Percentiles rank a stretch among this genome's conserved stretches.
Conservation (phyloP, 73 alveolate genomes). For the Effrenium voratum region DNA sequence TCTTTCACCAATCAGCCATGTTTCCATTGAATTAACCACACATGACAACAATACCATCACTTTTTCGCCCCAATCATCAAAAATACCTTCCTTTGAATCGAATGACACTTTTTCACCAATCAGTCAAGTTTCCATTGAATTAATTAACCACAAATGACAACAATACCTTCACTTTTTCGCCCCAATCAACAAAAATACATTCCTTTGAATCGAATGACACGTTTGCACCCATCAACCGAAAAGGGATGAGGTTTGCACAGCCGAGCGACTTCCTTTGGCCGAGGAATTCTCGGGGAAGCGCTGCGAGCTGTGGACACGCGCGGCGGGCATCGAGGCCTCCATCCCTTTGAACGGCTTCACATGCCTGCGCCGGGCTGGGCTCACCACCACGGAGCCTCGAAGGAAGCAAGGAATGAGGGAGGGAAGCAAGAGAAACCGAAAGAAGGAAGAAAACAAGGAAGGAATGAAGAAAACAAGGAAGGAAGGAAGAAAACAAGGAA, state of each 20-base stretch:
- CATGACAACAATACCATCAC: too few species aligned
- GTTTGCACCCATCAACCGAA: background rate
- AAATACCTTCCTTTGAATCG: background rate
- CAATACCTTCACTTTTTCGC: background rate
- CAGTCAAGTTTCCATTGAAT: background rate
- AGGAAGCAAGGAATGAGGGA: background rate
- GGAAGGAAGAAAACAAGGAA: background rate
- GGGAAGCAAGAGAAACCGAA: background rate
- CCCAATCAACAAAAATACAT: background rate
- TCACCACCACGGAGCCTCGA: background rate
- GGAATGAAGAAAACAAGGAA: background rate
- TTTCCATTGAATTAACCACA: background rate
- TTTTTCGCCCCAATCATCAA: background rate
- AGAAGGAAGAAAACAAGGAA: background rate
- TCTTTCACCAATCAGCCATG: background rate
- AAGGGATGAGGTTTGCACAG: constrained; percentile 12
- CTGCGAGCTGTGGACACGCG: constrained; percentile 76
- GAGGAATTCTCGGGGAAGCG: constrained; percentile 24
- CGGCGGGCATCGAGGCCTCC: constrained; percentile 58
- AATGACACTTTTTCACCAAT: background rate
- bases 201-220: background rate
- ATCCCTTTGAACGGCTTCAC: background rate
- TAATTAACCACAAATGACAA: background rate
- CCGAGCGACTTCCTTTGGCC: too few species aligned
- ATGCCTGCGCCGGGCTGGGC: constrained; percentile 8